Evolutionary conservation across 805 yeast genomes (phyloP).

Genomic region (Diddensiella transvaalensis): DNA sequence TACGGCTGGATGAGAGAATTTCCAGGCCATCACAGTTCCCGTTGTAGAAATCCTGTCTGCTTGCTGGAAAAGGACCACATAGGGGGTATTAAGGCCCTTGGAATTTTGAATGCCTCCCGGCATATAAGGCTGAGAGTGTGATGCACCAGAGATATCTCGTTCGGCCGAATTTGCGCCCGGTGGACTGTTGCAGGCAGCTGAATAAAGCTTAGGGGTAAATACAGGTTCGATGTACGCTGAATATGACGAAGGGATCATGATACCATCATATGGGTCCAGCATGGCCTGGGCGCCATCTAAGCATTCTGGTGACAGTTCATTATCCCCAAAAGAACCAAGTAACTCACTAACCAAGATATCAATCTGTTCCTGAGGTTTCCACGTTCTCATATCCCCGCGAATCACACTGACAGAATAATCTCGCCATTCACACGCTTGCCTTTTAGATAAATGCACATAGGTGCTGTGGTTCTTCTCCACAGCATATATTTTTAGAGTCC

Average conservation of each 20-base stretch:
- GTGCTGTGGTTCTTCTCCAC: conserved; percentile 73
- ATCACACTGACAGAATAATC: conserved; percentile 44
- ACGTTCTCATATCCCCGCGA: conserved; percentile 55
- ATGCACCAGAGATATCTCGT: too few species aligned
- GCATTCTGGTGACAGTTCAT: conserved; percentile 86
- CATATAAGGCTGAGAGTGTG: conserved; percentile 4
- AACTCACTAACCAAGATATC: conserved; percentile 75
- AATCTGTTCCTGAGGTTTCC: conserved; percentile 36
- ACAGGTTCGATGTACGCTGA: conserved; percentile 65
- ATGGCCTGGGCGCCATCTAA: conserved; percentile 42
- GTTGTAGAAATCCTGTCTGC: conserved; percentile 44
- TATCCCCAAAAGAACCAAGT: conserved; percentile 89
- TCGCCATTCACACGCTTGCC: conserved; percentile 54
- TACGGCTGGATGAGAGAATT: conserved; percentile 50
- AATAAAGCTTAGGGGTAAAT: conserved; percentile 50
- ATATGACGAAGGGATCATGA: conserved; percentile 61
- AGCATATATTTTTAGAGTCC: conserved; percentile 43
- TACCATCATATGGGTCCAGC: conserved; percentile 42
- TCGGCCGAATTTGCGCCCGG: conserved; percentile 1
- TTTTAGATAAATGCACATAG: conserved; percentile 42
- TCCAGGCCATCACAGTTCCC: conserved; percentile 54
- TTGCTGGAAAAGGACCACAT: conserved; percentile 41
- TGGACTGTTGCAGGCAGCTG: conserved; percentile 20
- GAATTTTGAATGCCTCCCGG: neutral
- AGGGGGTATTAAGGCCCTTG: conserved; percentile 36